phyloP scores from a whole-genome alignment of 2,329 filamentous ascomycete genomes.

The Sporothrix curviconia region DNA sequence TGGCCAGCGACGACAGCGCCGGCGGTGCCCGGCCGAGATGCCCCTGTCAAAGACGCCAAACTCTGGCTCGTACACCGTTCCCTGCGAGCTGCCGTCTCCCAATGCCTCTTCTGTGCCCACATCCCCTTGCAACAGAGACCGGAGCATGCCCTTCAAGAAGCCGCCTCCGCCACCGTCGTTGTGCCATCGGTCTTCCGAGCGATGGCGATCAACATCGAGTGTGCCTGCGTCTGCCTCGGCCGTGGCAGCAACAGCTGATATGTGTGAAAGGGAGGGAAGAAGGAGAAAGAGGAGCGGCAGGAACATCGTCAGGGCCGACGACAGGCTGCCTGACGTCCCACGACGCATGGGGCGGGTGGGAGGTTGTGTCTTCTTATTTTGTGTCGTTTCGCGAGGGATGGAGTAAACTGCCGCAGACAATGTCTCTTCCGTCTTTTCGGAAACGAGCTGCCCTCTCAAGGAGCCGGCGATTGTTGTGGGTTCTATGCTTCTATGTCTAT shows the following conservation, averaged over 20 bases:
- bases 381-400: not conserved
- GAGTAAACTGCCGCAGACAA: too few species aligned
- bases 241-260: constrained; percentile 19
- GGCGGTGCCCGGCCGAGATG: constrained; percentile 55
- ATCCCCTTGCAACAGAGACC: not conserved
- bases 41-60: constrained; percentile 56
- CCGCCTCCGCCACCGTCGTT: not conserved
- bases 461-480: not conserved
- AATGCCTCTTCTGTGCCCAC: not conserved
- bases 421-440: too few species aligned
- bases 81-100: constrained; percentile 10
- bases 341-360: not conserved
- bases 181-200: not conserved
- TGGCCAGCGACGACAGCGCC: constrained; percentile 45
- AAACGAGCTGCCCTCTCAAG: too few species aligned
- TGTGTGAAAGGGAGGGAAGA: constrained; percentile 54
- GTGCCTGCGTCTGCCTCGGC: not conserved
- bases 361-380: not conserved
- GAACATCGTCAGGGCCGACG: constrained; percentile 56
- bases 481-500: not conserved
- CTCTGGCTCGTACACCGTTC: constrained; percentile 48
- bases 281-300: constrained; percentile 54
- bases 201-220: not conserved
- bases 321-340: constrained; percentile 31
- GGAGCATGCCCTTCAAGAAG: not conserved